phyloP scores from a whole-genome alignment of 2,329 filamentous ascomycete genomes.

The Bisporella sp. region DNA sequence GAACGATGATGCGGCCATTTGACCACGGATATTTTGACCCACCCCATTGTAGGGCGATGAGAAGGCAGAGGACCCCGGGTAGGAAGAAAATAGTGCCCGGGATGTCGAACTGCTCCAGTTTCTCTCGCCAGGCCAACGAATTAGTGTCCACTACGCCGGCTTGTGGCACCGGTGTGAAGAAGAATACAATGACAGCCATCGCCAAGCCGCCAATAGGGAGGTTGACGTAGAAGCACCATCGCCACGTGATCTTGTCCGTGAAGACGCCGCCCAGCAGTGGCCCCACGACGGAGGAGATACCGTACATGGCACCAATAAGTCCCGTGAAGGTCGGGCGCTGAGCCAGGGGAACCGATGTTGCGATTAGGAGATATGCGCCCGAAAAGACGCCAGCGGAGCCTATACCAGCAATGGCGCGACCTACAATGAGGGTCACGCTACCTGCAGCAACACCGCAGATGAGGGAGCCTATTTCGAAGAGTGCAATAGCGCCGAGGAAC shows the following conservation, averaged over 20 bases:
- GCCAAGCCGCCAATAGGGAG: conserved; percentile 30
- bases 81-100: conserved; percentile 30
- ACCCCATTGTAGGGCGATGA: conserved; percentile 40
- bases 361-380: conserved; percentile 36
- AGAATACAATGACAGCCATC: conserved; percentile 30
- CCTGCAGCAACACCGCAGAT: conserved; percentile 27
- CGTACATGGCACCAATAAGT: conserved; percentile 23
- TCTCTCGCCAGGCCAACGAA: conserved; percentile 35
- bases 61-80: conserved; percentile 17
- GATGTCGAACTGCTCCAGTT: not conserved
- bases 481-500: conserved; percentile 17
- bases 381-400: conserved; percentile 26
- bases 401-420: conserved; percentile 26
- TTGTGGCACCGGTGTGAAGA: conserved; percentile 3
- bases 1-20: conserved; percentile 23
- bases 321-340: conserved; percentile 20
- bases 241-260: conserved; percentile 30
- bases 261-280: conserved; percentile 30
- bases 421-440: conserved; percentile 26
- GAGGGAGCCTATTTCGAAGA: conserved; percentile 28
- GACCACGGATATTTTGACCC: conserved; percentile 27
- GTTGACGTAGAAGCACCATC: conserved; percentile 29
- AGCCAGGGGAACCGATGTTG: conserved; percentile 17
- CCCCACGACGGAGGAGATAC: conserved; percentile 18
- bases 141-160: not conserved